Conservation (phyloP, 495 filamentous ascomycete genomes). For the Pyronema omphalodes region DNA sequence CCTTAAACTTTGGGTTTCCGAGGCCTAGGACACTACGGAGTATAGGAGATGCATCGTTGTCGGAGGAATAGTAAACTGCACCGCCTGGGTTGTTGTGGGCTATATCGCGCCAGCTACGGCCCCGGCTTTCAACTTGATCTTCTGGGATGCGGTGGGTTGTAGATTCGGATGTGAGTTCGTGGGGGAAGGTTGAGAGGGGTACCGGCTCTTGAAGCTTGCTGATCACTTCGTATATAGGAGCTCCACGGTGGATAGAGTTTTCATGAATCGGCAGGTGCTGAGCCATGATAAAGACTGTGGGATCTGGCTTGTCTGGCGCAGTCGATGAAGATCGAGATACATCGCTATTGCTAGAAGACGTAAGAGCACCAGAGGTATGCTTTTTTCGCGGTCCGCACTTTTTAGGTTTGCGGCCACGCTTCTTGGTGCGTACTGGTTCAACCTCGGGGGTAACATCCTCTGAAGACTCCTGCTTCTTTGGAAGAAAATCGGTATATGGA, state of each 20-base stretch:
- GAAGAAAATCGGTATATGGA: not conserved
- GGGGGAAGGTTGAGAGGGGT: slow-evolving; percentile 6
- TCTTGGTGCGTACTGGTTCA: too few relatives aligned
- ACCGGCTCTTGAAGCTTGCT: slow-evolving; percentile 7
- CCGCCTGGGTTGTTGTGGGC: slow-evolving; percentile 11
- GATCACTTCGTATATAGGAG: slow-evolving; percentile 17
- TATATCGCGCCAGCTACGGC: slow-evolving; percentile 15
- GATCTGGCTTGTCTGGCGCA: slow-evolving; percentile 2
- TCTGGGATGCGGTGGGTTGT: slow-evolving; percentile 7
- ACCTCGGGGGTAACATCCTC: too few relatives aligned
- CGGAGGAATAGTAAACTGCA: slow-evolving; percentile 18
- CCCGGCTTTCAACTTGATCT: slow-evolving; percentile 9
- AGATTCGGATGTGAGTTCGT: slow-evolving; percentile 3
- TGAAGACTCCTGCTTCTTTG: too few relatives aligned
- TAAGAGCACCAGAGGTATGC: too few relatives aligned
- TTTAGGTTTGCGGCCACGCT: too few relatives aligned
- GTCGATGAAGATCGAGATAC: too few relatives aligned
- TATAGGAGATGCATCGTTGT: slow-evolving; percentile 16
- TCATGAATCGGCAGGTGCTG: slow-evolving; percentile 15
- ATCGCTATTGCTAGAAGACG: too few relatives aligned
- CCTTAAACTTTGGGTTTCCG: slow-evolving; percentile 11
- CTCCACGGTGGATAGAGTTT: slow-evolving; percentile 9
- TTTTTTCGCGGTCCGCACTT: too few relatives aligned
- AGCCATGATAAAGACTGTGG: slow-evolving; percentile 11
- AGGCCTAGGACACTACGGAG: slow-evolving; percentile 18